Evolutionary conservation across 2,329 filamentous ascomycete genomes (phyloP).

Genomic region (Apiospora phragmitis): DNA sequence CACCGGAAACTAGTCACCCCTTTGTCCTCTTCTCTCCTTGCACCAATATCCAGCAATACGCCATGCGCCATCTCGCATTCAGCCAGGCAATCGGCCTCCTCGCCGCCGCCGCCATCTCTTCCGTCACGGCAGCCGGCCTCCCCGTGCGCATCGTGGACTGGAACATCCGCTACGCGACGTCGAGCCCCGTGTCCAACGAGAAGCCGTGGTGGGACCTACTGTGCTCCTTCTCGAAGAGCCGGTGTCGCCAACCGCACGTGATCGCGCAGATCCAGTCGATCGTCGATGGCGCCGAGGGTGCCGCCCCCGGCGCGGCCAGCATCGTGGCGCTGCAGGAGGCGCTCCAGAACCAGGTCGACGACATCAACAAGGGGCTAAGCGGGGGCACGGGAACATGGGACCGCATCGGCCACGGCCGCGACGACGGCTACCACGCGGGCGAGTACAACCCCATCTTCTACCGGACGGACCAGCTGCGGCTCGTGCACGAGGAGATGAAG

Average conservation of each 20-base stretch:
- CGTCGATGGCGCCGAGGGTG: conserved; percentile 53
- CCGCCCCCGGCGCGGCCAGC: conserved; percentile 35
- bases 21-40: background rate
- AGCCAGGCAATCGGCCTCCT: background rate
- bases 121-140: conserved; percentile 22
- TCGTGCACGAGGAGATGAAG: conserved; percentile 61
- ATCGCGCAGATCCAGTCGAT: conserved; percentile 45
- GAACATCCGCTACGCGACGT: conserved; percentile 68
- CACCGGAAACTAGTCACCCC: background rate
- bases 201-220: conserved; percentile 50
- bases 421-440: conserved; percentile 64
- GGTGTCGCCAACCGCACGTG: conserved; percentile 53
- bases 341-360: conserved; percentile 59
- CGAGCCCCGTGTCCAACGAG: conserved; percentile 52
- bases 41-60: background rate
- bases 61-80: background rate
- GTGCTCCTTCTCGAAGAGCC: background rate
- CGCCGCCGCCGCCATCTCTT: background rate
- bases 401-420: conserved; percentile 65
- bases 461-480: conserved; percentile 58
- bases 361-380: conserved; percentile 53
- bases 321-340: conserved; percentile 73
- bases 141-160: conserved; percentile 62
- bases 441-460: conserved; percentile 85
- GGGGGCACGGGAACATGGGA: conserved; percentile 51